Conservation (phyloP, 2,329 filamentous ascomycete species). For the Pestalotiopsis sp. region DNA sequence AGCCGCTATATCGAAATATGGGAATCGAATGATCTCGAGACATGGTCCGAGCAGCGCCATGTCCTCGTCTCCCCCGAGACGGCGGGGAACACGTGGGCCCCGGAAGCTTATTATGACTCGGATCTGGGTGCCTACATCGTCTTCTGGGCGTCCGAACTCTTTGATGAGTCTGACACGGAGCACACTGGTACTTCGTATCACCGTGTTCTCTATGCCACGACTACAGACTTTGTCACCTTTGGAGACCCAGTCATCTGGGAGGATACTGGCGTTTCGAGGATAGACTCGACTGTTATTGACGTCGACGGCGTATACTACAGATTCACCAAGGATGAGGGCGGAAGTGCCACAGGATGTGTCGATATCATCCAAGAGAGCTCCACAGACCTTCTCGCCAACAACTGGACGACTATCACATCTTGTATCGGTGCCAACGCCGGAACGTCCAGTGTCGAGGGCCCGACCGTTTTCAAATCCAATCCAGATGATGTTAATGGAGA, state of each 20-base stretch:
- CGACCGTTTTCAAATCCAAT: constrained; percentile 55
- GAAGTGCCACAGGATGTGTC: constrained; percentile 48
- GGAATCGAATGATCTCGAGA: constrained; percentile 52
- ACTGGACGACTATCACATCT: constrained; percentile 46
- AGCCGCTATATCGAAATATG: constrained; percentile 56
- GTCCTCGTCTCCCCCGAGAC: constrained; percentile 49
- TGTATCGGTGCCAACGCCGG: constrained; percentile 56
- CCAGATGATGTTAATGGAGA: constrained; percentile 49
- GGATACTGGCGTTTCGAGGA: constrained; percentile 51
- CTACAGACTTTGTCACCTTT: constrained; percentile 53
- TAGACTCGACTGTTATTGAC: constrained; percentile 54
- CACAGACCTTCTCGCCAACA: constrained; percentile 38
- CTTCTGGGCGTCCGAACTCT: constrained; percentile 52
- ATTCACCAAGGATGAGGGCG: constrained; percentile 58
- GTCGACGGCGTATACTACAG: constrained; percentile 47
- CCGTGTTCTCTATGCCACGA: constrained; percentile 55
- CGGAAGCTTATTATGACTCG: constrained; percentile 52
- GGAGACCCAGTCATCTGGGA: constrained; percentile 51
- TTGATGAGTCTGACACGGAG: constrained; percentile 39
- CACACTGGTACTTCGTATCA: constrained; percentile 49
- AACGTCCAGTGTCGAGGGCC: constrained; percentile 50
- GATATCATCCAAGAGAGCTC: constrained; percentile 59
- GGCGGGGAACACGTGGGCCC: constrained; percentile 58
- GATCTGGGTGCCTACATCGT: constrained; percentile 43
- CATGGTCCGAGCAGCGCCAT: constrained; percentile 54